Evolutionary conservation across 306 rosid species (phyloP).

Genomic region (Acmispon strigosus): DNA sequence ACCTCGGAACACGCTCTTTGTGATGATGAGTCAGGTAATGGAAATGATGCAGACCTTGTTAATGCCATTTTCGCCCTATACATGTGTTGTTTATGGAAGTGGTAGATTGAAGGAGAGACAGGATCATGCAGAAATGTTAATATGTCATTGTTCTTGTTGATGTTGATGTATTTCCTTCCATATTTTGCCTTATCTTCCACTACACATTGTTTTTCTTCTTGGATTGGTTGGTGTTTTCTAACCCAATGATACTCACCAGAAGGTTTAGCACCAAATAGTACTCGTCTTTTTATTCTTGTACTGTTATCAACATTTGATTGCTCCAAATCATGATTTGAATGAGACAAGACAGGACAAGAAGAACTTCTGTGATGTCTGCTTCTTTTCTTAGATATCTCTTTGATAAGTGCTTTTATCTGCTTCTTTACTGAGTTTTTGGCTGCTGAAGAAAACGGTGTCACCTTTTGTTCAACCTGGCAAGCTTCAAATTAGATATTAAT

Average conservation of each 20-base stretch:
- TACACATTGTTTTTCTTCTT: not conserved
- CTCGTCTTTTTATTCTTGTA: not conserved
- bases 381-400: conserved; percentile 29
- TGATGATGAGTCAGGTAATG: conserved; percentile 15
- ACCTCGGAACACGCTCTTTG: not conserved
- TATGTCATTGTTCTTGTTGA: conserved; percentile 44
- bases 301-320: conserved; percentile 10
- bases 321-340: not conserved
- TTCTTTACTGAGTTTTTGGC: conserved; percentile 21
- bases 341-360: conserved; percentile 3
- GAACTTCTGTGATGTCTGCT: conserved; percentile 26
- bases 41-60: conserved; percentile 35
- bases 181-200: conserved; percentile 3
- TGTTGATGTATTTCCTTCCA: conserved; percentile 17
- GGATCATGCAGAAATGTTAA: conserved; percentile 38
- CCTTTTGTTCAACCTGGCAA: conserved; percentile 36
- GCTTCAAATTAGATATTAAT: conserved; percentile 25
- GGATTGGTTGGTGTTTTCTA: not conserved
- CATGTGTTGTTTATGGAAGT: conserved; percentile 34
- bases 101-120: conserved; percentile 36
- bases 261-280: not conserved
- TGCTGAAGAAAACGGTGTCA: conserved; percentile 10
- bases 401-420: conserved; percentile 27
- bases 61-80: conserved; percentile 17
- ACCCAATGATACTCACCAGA: conserved; percentile 3